Evolutionary conservation across 306 rosid species (phyloP), one percentile per base, ranked within the genome.

Genomic region (Cucurbita moschata): DNA sequence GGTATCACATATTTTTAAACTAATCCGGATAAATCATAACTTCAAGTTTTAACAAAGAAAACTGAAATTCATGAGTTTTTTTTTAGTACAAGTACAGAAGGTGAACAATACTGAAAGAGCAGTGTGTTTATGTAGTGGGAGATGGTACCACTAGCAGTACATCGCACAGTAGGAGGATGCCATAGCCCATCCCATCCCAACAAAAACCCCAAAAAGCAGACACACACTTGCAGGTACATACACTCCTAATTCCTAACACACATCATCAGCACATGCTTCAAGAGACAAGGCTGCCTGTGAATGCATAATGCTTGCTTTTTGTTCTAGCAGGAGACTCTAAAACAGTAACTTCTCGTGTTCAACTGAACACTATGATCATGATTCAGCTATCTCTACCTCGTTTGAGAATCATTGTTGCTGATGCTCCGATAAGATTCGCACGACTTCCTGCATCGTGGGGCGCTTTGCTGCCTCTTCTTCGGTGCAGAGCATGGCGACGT

Each of bases 401-500:
- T 85, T 88, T 21, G 83, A 84, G 68, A 80, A 73, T 1, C 86
- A 85, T 35, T 85, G 59, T 81, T 83, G 87, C 54, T 96, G 97
- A 55, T 90, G 86, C 91, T 93, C 98, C 1, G 98, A 82, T 14
- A 93, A 86, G 58, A 93, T 93, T 81, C 86, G 98, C 76, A 93
- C 97, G 38, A 93, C 98, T 81, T 93, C 98, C 0, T 92, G 84
- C 98, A 93, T 93, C 2, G 97, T 90, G 37, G 97, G 98, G 18
- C 98, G 85, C 81, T 90, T 93, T n/a, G 91, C 94, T 5, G 94
- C 97, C 30, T 88, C 97, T 80, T 90, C 98, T 80, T 90, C 97
- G 35, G 91, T 96, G 56, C 98, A 93, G 2, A 93, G 85, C 88
- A 93, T 83, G 50, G 98, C 98, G 1, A 93, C 97, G 62, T 93